Evolutionary conservation across 805 yeast genomes (phyloP).

Genomic region (Aciculoconidium aculeatum): DNA sequence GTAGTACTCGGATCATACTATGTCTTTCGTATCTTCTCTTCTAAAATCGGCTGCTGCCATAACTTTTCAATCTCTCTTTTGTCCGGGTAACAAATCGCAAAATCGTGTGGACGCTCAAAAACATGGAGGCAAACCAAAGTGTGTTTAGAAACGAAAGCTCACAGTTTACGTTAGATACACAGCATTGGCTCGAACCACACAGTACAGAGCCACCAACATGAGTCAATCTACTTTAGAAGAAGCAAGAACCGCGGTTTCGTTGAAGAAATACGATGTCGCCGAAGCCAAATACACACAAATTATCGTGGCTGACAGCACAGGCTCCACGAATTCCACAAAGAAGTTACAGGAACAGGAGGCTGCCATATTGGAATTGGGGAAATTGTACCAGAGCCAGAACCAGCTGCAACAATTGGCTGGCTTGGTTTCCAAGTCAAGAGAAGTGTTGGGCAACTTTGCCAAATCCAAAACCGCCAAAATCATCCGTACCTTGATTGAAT

Average conservation of each 20-base stretch:
- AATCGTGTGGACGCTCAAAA: too few species aligned
- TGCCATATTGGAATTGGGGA: slow-evolving; percentile 72
- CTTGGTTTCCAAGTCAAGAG: slow-evolving; percentile 64
- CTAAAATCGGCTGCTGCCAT: too few species aligned
- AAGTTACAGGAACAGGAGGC: slow-evolving; percentile 47
- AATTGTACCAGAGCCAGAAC: slow-evolving; percentile 49
- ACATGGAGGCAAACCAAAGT: too few species aligned
- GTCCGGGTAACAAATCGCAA: too few species aligned
- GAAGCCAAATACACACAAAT: slow-evolving; percentile 54
- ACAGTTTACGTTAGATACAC: too few species aligned
- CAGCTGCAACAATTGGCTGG: slow-evolving; percentile 48
- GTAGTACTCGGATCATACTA: too few species aligned
- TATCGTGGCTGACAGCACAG: slow-evolving; percentile 19
- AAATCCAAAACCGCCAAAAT: slow-evolving; percentile 94
- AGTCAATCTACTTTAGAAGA: slow-evolving; percentile 45
- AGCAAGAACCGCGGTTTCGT: slow-evolving; percentile 55
- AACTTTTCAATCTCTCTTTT: too few species aligned
- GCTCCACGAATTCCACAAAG: slow-evolving; percentile 16
- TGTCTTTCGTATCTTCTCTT: too few species aligned
- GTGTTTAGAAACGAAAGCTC: too few species aligned
- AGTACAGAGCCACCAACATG: too few species aligned
- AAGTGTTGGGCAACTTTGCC: slow-evolving; percentile 72
- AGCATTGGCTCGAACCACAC: too few species aligned
- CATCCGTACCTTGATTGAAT: slow-evolving; percentile 73
- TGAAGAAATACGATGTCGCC: slow-evolving; percentile 49